Base-by-base conservation (phyloP, 208 protist genomes). In the Strigomonas galati region DNA sequence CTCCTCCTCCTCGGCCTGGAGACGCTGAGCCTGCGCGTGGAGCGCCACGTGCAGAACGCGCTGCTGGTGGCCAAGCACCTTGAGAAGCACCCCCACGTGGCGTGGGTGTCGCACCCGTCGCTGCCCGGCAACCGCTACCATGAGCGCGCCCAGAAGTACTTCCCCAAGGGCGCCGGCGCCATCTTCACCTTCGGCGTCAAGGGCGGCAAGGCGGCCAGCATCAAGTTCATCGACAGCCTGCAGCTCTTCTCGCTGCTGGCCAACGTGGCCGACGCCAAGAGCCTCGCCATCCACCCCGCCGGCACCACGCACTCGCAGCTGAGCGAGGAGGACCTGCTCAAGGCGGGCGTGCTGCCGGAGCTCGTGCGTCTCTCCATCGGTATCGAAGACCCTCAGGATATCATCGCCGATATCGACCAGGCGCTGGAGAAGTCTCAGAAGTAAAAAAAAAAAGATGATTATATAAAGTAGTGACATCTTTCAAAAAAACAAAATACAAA, bases 241-340 rank as follows among this genome's bases (percentile, higher is more conserved):
- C 49, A 78, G 54, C 62, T 66, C 19, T 54, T 57, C 62, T 68
- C 65, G 31, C 59, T 94, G 0, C 62, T 66, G 7, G 62, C 24
- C 19, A 66, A 66, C 62, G 28, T 66, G 27, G 62, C 23, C 28
- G 62, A 66, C 49, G 62, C 44, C 3, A 57, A 66, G 49, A 46
- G 48, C 28, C 62, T 66, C n/a, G 62, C 44, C 19, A 46, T 40
- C 48, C 48, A 66, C 62, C 44, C 49, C 19, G 62, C 48, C 28
- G 55, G 80, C 44, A 93, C 97, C 89, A 93, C 92, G 7, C 92
- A 97, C 55, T 88, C 87, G 15, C 67, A 72, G 26, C 81, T 97
- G n/a, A 78, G 85, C 30, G 59, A 64, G 59, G 59, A 28, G 35
- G 59, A 30, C 24, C 59, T 64, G 37, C 17, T 53, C 4, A 77